Conservation (phyloP, 2,329 filamentous ascomycete genomes). For the Xylaria multiplex region DNA sequence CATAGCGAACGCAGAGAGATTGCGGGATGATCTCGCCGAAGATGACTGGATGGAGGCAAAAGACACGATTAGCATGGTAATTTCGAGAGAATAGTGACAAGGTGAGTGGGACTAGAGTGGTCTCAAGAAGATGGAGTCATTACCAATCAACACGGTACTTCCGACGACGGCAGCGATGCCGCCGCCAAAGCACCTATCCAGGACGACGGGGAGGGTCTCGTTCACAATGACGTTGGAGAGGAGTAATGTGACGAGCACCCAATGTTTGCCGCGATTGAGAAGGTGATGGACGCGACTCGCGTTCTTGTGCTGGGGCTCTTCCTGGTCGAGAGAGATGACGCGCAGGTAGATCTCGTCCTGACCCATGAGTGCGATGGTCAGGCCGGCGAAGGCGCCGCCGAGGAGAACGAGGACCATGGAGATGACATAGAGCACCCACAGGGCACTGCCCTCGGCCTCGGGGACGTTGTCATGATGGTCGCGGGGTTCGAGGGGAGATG, state of each 20-base stretch:
- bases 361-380: constrained; percentile 83
- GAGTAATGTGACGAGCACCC: constrained; percentile 94
- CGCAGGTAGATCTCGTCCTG: constrained; percentile 97
- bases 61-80: constrained; percentile 40
- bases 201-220: constrained; percentile 92
- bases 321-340: constrained; percentile 86
- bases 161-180: constrained; percentile 94
- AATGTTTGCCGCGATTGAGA: constrained; percentile 91
- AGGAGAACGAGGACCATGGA: constrained; percentile 84
- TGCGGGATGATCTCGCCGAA: constrained; percentile 98
- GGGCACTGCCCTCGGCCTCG: constrained; percentile 67
- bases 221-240: constrained; percentile 98
- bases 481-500: constrained; percentile 44
- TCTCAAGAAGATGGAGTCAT: not conserved
- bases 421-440: constrained; percentile 84
- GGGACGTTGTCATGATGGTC: constrained; percentile 58
- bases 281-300: constrained; percentile 83
- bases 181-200: constrained; percentile 92
- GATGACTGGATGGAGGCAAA: constrained; percentile 76
- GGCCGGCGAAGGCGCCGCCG: constrained; percentile 91
- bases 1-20: constrained; percentile 95
- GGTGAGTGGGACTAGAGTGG: not conserved
- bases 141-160: constrained; percentile 93
- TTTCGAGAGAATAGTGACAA: too few relatives aligned
- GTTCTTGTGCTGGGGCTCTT: constrained; percentile 86